These are phyloP conservation scores for Botrytis deweyae DNA, from an alignment of 2,329 filamentous ascomycete genomes.

Conservation along the genomic window DNA sequence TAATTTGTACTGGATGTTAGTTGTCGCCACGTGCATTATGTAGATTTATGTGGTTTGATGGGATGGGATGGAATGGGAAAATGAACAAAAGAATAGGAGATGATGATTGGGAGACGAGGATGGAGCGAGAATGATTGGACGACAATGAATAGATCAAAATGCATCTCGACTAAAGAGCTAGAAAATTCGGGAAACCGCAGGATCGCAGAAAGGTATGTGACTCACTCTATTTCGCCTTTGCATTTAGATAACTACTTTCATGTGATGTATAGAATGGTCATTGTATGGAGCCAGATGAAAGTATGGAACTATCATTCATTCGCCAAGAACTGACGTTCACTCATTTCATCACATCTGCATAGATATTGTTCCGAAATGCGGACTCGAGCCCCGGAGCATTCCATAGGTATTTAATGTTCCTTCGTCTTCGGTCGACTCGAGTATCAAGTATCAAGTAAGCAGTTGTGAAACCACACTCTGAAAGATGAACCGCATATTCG, in stretches of 20 bases:
- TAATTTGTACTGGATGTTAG: background rate
- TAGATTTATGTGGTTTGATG: background rate
- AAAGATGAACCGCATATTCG: background rate
- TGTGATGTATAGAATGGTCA: background rate
- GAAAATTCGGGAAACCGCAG: background rate
- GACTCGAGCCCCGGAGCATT: background rate
- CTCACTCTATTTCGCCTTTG: background rate
- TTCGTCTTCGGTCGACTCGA: background rate
- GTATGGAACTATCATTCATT: background rate
- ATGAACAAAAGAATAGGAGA: background rate
- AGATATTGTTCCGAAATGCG: background rate
- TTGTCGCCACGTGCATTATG: background rate
- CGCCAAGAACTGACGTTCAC: background rate
- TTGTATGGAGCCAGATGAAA: background rate
- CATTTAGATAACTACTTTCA: background rate
- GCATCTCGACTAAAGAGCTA: background rate
- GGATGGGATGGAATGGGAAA: background rate
- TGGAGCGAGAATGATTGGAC: background rate
- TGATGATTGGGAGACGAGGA: background rate
- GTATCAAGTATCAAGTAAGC: background rate
- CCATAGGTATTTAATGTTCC: background rate
- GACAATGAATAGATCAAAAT: background rate
- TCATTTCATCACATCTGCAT: background rate
- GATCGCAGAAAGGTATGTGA: background rate
- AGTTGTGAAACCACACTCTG: conserved; percentile 5